These are phyloP conservation scores for Colletotrichum abscissum DNA, from an alignment of 2,329 filamentous ascomycete species.

Conservation along the genomic window DNA sequence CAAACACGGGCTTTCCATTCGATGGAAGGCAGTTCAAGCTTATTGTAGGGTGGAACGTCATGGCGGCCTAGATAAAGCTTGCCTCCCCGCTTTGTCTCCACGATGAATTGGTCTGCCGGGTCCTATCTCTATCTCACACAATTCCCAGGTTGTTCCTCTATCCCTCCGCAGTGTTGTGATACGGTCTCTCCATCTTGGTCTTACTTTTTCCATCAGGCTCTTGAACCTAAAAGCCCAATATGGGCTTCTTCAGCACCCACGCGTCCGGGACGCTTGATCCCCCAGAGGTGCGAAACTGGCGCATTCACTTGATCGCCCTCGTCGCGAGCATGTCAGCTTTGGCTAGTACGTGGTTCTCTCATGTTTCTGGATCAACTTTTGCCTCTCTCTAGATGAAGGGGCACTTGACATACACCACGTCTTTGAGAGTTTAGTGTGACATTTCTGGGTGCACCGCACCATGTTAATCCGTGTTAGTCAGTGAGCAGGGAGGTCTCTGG, in stretches of 20 bases:
- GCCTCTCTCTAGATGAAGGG: no score
- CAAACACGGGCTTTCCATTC: conserved; percentile 11
- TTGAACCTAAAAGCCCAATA: conserved; percentile 13
- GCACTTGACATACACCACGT: not conserved
- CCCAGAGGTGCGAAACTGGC: conserved; percentile 42
- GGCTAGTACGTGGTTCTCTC: conserved; percentile 36
- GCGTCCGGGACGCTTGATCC: conserved; percentile 40
- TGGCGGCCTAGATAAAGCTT: conserved; percentile 32
- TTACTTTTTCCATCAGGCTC: no score
- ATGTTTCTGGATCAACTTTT: no score
- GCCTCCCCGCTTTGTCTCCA: conserved; percentile 7
- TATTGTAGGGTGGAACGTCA: conserved; percentile 21
- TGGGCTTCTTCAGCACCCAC: conserved; percentile 43
- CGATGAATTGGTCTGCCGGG: not conserved
- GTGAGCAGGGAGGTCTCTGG: not conserved
- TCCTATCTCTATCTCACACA: conserved; percentile 5
- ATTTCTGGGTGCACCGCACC: not conserved
- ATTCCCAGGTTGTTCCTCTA: not conserved
- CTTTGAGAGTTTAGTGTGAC: not conserved
- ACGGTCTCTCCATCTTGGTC: not conserved
- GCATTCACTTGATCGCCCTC: conserved; percentile 41
- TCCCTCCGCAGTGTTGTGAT: not conserved
- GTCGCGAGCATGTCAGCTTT: conserved; percentile 43
- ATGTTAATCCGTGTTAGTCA: not conserved
- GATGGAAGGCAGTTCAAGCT: conserved; percentile 21